Evolutionary conservation across 2,329 filamentous ascomycete genomes (phyloP), one percentile per base, ranked within the genome.

Genomic region (Chlorencoelia australis): DNA sequence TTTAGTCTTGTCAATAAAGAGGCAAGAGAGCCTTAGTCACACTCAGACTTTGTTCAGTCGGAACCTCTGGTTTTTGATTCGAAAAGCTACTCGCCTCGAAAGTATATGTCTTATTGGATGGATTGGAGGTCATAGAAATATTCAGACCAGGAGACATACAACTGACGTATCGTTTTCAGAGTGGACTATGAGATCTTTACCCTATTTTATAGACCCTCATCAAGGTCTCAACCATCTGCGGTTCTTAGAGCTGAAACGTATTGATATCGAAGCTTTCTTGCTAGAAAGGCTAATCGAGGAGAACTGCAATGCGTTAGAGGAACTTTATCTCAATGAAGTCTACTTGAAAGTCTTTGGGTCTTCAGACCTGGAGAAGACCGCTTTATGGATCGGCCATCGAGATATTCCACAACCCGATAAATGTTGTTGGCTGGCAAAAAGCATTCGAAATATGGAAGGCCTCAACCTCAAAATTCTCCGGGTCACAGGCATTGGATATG

Each of bases 1-100:
- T 34, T 54, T 73, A 13, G 58, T 68, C 22, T 43, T 73, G 32
- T 65, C 63, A 2, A 47, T 70, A 21, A 66, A 66, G 35, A 59
- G 64, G 39, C 61, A 67, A 40, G 65, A 66, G 46, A 52, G 49
- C 33, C 56, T 58, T 2, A 53, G 55, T 0, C 41, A 46, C 7
- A 54, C 56, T 7, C 56, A 57, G n/a, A 48, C 50, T 11, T 45
- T 59, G 13, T 69, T 69, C 49, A 59, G 60, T 14, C 57, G 59
- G 24, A 62, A 65, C 36, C 54, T 73, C 3, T 73, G 69, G 68
- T 62, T 65, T 42, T 50, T 70, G 26, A 63, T 72, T 11, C 59
- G 61, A 31, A 63, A 64, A 32, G 66, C 68, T 0, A 50, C 53
- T 16, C 49, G 54, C 7, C 59, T 73, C 9, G 55, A 63, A 43